Evolutionary conservation across 441 rosid species (phyloP).

Genomic region (Euphorbia corollata): DNA sequence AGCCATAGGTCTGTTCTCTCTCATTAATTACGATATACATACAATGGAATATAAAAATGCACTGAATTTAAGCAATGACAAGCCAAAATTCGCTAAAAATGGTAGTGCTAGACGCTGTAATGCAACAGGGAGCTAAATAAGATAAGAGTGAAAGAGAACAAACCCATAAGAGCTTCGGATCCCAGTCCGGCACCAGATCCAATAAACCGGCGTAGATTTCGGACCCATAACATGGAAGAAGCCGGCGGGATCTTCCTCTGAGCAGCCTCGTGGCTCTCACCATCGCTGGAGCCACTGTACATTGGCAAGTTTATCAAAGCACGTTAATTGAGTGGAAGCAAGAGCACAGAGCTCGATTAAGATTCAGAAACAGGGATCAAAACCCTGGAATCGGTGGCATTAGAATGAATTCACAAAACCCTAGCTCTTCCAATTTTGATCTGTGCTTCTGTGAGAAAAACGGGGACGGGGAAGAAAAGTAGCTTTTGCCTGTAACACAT

Average conservation of each 20-base stretch:
- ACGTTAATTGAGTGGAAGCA: conserved; percentile 8
- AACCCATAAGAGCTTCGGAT: conserved; percentile 98
- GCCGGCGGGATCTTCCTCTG: conserved; percentile 92
- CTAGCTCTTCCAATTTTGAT: conserved; percentile 9
- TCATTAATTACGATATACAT: not conserved
- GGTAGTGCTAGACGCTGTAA: too few species aligned
- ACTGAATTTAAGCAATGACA: not conserved
- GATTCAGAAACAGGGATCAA: conserved; percentile 2
- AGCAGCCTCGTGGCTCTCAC: conserved; percentile 74
- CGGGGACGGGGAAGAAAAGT: not conserved
- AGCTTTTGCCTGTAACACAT: not conserved
- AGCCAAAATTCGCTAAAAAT: not conserved
- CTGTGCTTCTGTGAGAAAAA: not conserved
- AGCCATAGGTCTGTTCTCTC: not conserved
- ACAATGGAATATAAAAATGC: not conserved
- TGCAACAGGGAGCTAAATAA: not conserved
- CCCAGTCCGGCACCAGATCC: conserved; percentile 96
- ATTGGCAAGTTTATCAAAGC: conserved; percentile 23
- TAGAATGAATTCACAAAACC: conserved; percentile 21
- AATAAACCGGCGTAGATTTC: conserved; percentile 78
- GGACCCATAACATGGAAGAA: conserved; percentile 90
- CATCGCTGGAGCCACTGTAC: conserved; percentile 95
- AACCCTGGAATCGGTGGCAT: not conserved
- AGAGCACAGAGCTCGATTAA: conserved; percentile 11
- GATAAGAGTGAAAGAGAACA: conserved; percentile 16